Percentiles rank a stretch among this genome's conserved stretches.
phyloP scores from a whole-genome alignment of 2,329 filamentous ascomycete species.

The Paracamarosporium sp. region DNA sequence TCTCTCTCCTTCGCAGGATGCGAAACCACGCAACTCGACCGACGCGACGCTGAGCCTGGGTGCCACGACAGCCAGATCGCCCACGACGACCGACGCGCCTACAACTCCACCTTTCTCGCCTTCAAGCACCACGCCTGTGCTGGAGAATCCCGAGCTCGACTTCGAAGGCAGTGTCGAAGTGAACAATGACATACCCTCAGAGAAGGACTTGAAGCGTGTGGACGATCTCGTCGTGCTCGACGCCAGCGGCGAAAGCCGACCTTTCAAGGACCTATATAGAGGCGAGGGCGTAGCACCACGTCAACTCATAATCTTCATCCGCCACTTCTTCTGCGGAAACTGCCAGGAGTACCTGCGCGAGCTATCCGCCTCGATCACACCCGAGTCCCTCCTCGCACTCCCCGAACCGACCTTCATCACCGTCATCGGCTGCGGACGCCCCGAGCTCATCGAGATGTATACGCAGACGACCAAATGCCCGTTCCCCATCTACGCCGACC shows the following conservation, averaged over 20 bases:
- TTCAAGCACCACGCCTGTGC: slow-evolving; percentile 37
- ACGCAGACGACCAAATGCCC: slow-evolving; percentile 66
- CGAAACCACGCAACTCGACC: slow-evolving; percentile 4
- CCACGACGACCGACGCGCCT: slow-evolving; percentile 9
- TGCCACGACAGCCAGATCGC: background rate
- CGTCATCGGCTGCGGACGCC: slow-evolving; percentile 76
- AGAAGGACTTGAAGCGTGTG: slow-evolving; percentile 35
- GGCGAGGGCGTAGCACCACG: slow-evolving; percentile 47
- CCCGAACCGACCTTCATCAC: slow-evolving; percentile 66
- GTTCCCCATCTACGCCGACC: slow-evolving; percentile 81
- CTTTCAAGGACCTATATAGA: slow-evolving; percentile 46
- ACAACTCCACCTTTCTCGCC: slow-evolving; percentile 40
- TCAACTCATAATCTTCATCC: slow-evolving; percentile 75
- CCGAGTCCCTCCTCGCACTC: slow-evolving; percentile 54
- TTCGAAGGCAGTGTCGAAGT: slow-evolving; percentile 46
- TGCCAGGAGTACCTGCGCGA: slow-evolving; percentile 77
- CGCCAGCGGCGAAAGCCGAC: slow-evolving; percentile 39
- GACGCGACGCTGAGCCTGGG: slow-evolving; percentile 1
- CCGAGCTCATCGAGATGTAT: slow-evolving; percentile 72
- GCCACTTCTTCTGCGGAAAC: slow-evolving; percentile 82
- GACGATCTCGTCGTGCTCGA: slow-evolving; percentile 45
- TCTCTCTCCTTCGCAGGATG: background rate
- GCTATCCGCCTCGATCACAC: slow-evolving; percentile 64
- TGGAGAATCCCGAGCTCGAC: slow-evolving; percentile 31
- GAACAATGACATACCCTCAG: slow-evolving; percentile 43